phyloP scores from a whole-genome alignment of 2,329 filamentous ascomycete species.

The Apiospora koreana region DNA sequence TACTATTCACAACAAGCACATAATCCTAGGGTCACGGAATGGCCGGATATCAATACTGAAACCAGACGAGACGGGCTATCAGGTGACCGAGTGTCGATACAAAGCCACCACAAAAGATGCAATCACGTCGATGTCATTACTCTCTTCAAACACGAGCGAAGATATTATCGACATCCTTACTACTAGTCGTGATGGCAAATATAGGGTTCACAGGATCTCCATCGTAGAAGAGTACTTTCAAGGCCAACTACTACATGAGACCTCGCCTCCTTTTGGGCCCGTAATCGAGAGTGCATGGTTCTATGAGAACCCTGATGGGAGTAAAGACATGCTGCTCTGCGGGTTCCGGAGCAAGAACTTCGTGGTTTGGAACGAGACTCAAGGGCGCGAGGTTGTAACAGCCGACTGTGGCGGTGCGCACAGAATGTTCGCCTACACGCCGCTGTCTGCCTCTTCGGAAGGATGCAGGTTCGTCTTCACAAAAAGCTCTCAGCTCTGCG shows the following conservation, averaged over 20 bases:
- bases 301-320: slow-evolving; percentile 26
- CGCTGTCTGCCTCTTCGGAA: slow-evolving; percentile 29
- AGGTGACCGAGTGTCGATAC: slow-evolving; percentile 33
- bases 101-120: slow-evolving; percentile 56
- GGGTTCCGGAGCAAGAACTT: slow-evolving; percentile 83
- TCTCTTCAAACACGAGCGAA: slow-evolving; percentile 46
- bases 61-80: slow-evolving; percentile 22
- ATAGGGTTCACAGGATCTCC: slow-evolving; percentile 60
- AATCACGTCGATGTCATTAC: slow-evolving; percentile 64
- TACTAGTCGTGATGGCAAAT: slow-evolving; percentile 76
- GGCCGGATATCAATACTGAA: slow-evolving; percentile 47
- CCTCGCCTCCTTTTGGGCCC: slow-evolving; percentile 69
- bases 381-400: slow-evolving; percentile 66
- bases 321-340: slow-evolving; percentile 66
- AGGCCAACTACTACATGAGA: slow-evolving; percentile 63
- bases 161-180: slow-evolving; percentile 59
- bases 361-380: slow-evolving; percentile 76
- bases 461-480: slow-evolving; percentile 69
- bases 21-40: slow-evolving; percentile 56
- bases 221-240: slow-evolving; percentile 21
- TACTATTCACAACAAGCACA: slow-evolving; percentile 37
- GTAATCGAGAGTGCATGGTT: slow-evolving; percentile 76
- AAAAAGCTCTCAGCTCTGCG: slow-evolving; percentile 58
- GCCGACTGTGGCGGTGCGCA: slow-evolving; percentile 86
- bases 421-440: slow-evolving; percentile 64